Evolutionary conservation across 352 stramenopile genomes (phyloP), one percentile per base, ranked within the genome.

Genomic region (Pythium phragmiticola): DNA sequence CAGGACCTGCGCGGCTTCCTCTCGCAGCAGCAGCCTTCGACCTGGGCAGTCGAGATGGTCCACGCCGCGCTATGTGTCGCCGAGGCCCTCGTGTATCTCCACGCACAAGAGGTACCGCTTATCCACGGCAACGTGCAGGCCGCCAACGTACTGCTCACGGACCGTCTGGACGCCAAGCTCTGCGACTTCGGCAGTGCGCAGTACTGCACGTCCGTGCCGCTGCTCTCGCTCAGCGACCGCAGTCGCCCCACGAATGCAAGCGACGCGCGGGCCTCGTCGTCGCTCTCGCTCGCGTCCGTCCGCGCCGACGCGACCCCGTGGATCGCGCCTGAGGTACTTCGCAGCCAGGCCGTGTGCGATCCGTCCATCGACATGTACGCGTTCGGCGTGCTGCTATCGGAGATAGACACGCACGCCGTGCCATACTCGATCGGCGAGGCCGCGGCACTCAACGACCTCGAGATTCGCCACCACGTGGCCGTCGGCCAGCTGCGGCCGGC

Each of bases 51-150:
- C 5, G 60, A 75, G 30, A 82, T 80, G 56, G 63, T 80, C 5
- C 68, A 74, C 36, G 76, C 84, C 33, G 76, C 70, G 1, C 47
- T 80, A 17, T 78, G 80, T 45, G 73, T 87, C 17, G 70, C 74
- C 11, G 76, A 84, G 28, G 76, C 78, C 11, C 58, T 78, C 19
- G 48, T 54, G 26, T 74, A 58, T 39, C 55, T 78, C 14, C 72
- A 78, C 39, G 57, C 65, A 30, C 63, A 76, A 16, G 48, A 68
- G n/a, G 68, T 68, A 5, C 51, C 68, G 8, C 49, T 78, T 33
- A 48, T 78, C 58, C 72, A 78, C 52, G 67, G 72, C 21, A 70
- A 78, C 45, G 53, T 78, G 4, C 70, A 78, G 36, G 65, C 65
- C 23, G 66, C 60, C 26, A 78, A 78, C 47, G 68, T 78, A 23